These are phyloP conservation scores for Zymoseptoria ardabiliae DNA, from an alignment of 2,329 filamentous ascomycete genomes.

Conservation along the genomic window DNA sequence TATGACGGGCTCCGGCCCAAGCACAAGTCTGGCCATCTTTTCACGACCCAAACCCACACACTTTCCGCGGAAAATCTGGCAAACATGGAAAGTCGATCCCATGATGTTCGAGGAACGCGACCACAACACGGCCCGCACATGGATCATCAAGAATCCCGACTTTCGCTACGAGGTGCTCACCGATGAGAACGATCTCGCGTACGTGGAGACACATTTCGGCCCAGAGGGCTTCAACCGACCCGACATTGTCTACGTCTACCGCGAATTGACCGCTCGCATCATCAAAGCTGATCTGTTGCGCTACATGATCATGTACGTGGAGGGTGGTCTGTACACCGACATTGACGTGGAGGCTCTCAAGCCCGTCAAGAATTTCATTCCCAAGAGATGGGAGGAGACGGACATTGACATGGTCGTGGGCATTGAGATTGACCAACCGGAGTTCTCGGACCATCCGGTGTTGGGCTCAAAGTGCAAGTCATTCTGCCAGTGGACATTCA, in stretches of 20 bases:
- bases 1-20: conserved; percentile 27
- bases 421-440: conserved; percentile 63
- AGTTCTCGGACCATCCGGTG: conserved; percentile 56
- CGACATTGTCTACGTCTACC: conserved; percentile 58
- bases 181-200: conserved; percentile 59
- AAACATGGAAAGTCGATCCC: conserved; percentile 66
- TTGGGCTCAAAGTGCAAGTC: conserved; percentile 61
- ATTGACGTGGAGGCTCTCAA: conserved; percentile 52
- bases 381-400: conserved; percentile 53
- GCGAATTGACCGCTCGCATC: conserved; percentile 54
- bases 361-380: conserved; percentile 52
- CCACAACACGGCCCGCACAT: conserved; percentile 53
- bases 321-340: conserved; percentile 55
- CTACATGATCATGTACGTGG: conserved; percentile 61
- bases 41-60: conserved; percentile 18
- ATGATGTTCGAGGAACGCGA: conserved; percentile 60
- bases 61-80: conserved; percentile 67
- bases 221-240: conserved; percentile 57
- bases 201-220: conserved; percentile 62
- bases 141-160: conserved; percentile 58
- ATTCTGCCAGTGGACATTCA: conserved; percentile 71
- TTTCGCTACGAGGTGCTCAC: conserved; percentile 64
- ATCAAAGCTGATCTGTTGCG: conserved; percentile 60
- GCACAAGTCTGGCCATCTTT: conserved; percentile 9
- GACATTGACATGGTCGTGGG: conserved; percentile 66